Evolutionary conservation across 176 grass and related monocot species (phyloP), one percentile per base, ranked within the genome.

Genomic region (Tuctoria greenei): DNA sequence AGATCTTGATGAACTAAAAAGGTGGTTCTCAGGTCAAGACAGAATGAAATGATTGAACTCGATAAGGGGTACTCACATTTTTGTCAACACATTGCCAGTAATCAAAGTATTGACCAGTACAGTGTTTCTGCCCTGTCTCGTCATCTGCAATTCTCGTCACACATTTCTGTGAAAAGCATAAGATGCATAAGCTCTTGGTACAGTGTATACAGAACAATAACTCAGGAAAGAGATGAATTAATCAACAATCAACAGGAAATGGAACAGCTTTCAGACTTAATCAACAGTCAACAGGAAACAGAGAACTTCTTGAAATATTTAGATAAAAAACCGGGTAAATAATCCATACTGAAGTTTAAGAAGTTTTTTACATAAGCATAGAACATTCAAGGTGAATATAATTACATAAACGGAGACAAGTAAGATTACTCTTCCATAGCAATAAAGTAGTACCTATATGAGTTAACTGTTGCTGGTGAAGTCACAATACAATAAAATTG

Each of bases 51-150:
- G 50, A 74, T 4, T 44, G 18, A 21, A 64, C 27, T 13, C 34
- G 68, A 65, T 25, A 73, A 65, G 36, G 21, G 70, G n/a, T 61
- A 83, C 93, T 86, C 66, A 97, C 93, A 58, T 82, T 90, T 74
- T 93, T 93, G 83, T 97, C 93, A n/a, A 97, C 58, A 18, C 93
- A 97, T 70, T 69, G 50, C 93, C 85, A 97, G 79, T 97, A 97
- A 86, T 97, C 93, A 2, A 97, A 97, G 72, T 97, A 97, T 61
- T 97, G 93, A 10, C 93, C 93, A 27, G 93, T 97, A 81, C 93
- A 97, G 43, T 97, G 93, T 76, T 97, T 97, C 7, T 93, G 93
- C 45, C 90, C 93, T 9, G 79, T 88, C 25, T 97, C 87, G 28
- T 97, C 93, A 7, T 79, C 50, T 68, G 78, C 76, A 71, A 97